phyloP scores from a whole-genome alignment of 306 rosid genomes.

The Quercus engelmannii region DNA sequence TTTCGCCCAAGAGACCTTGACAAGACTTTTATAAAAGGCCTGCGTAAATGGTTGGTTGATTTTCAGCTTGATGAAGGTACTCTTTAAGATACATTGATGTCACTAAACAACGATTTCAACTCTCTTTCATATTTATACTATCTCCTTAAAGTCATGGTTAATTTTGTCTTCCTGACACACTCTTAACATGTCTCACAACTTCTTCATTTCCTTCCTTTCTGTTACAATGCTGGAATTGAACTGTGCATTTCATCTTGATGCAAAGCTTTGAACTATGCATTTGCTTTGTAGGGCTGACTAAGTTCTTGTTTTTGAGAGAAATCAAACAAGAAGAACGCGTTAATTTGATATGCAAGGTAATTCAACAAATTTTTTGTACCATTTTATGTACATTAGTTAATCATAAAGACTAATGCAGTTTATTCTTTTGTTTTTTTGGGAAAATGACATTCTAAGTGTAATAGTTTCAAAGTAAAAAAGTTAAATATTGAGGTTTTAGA shows the following conservation, averaged over 20 bases:
- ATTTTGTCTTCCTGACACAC: no score
- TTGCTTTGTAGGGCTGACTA: conserved; percentile 40
- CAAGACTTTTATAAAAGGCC: conserved; percentile 19
- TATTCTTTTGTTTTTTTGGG: neutral
- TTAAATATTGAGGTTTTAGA: no score
- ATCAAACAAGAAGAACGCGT: conserved; percentile 36
- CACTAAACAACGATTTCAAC: neutral
- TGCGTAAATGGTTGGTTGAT: conserved; percentile 60
- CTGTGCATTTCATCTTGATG: neutral
- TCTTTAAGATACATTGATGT: neutral
- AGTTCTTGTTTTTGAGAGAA: conserved; percentile 38
- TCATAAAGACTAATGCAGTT: neutral
- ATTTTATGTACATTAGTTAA: neutral
- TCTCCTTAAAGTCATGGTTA: neutral
- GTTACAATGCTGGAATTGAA: neutral
- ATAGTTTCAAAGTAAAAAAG: no score
- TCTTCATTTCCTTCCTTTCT: neutral
- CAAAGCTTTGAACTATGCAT: conserved; percentile 3
- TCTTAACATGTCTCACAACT: neutral
- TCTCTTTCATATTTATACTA: neutral
- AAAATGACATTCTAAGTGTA: no score
- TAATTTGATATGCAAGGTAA: conserved; percentile 76
- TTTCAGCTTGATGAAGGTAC: conserved; percentile 54
- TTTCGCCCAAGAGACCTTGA: conserved; percentile 38
- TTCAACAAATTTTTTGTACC: neutral